Base-by-base conservation (phyloP, 768 basidiomycete genomes). In the Psilocybe cyanescens region DNA sequence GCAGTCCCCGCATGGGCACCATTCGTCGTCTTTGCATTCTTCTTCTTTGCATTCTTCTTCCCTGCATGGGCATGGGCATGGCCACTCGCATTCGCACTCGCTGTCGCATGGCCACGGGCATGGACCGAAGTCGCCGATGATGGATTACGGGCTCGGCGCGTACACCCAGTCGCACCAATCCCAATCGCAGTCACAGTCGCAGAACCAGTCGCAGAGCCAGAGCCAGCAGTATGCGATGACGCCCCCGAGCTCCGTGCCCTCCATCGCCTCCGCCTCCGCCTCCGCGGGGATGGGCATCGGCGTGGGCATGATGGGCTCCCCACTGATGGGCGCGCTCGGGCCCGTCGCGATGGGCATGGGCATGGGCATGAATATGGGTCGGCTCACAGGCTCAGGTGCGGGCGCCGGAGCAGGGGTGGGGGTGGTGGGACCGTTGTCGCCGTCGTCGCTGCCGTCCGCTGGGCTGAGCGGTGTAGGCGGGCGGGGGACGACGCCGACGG, bases 271-370 rank as follows among this genome's bases (percentile, higher is more conserved):
- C 31, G 33, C 31, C 24, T 17, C 35, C 7, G 30, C 12, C 3
- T 8, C 45, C 53, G 41, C 53, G 14, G 54, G 39, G 6, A 58
- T 57, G 57, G 60, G 59, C 31, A 65, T 65, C 55, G 57, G 60
- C 16, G 53, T 63, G 46, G 57, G 57, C 48, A 62, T 66, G 41
- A 44, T 44, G 41, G 41, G 41, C n/a, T 14, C n/a, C 7, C 41
- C 41, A 2, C n/a, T 44, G 57, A 41, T 55, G 14, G 54, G 39
- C 4, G 60, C 56, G 59, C 58, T 57, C 28, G 65, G 63, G 56
- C 47, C 55, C 16, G 56, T 63, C 37, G 53, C 48, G 50, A 62
- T 68, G 57, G 46, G 44, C 55, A 57, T 54, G 48, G 46, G 29
- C 45, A 60, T 54, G 31, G 52, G 53, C 12, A 56, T 48, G 51